Conservation (phyloP, 352 stramenopile genomes). For the Pythium brachiatum region DNA sequence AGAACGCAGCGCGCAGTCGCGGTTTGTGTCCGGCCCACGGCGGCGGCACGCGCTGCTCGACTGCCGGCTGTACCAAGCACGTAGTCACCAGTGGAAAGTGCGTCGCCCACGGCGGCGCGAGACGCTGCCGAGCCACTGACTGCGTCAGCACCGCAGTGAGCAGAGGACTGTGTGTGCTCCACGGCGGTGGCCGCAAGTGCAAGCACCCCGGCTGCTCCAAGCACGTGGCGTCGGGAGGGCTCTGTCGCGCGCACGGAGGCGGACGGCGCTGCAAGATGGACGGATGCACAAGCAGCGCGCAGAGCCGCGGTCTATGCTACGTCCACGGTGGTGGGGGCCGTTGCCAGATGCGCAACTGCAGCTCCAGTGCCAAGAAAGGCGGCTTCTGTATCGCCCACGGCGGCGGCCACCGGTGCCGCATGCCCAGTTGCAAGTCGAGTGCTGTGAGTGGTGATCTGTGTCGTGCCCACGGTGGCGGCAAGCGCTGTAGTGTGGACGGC, state of each 20-base stretch:
- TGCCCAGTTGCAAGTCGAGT: slow-evolving; percentile 68
- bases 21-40: slow-evolving; percentile 57
- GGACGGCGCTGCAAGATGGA: slow-evolving; percentile 78
- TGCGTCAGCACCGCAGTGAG: slow-evolving; percentile 57
- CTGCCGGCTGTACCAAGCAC: slow-evolving; percentile 53
- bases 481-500: slow-evolving; percentile 64
- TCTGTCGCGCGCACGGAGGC: slow-evolving; percentile 81
- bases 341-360: slow-evolving; percentile 70
- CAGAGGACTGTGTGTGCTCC: slow-evolving; percentile 59
- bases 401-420: slow-evolving; percentile 77
- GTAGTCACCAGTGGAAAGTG: slow-evolving; percentile 64
- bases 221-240: slow-evolving; percentile 70
- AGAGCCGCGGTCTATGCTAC: slow-evolving; percentile 82
- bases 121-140: slow-evolving; percentile 38
- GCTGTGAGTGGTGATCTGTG: slow-evolving; percentile 79
- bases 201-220: slow-evolving; percentile 61
- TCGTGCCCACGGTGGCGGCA: slow-evolving; percentile 75
- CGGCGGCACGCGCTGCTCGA: slow-evolving; percentile 55
- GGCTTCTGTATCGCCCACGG: slow-evolving; percentile 82
- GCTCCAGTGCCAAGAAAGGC: slow-evolving; percentile 83
- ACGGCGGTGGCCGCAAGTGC: slow-evolving; percentile 75
- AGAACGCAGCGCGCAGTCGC: slow-evolving; percentile 48
- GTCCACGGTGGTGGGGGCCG: slow-evolving; percentile 77
- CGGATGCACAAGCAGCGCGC: slow-evolving; percentile 71
- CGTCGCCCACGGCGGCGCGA: slow-evolving; percentile 58